Evolutionary conservation across 2,329 filamentous ascomycete genomes (phyloP).

Genomic region (Talaromyces amestolkiae): DNA sequence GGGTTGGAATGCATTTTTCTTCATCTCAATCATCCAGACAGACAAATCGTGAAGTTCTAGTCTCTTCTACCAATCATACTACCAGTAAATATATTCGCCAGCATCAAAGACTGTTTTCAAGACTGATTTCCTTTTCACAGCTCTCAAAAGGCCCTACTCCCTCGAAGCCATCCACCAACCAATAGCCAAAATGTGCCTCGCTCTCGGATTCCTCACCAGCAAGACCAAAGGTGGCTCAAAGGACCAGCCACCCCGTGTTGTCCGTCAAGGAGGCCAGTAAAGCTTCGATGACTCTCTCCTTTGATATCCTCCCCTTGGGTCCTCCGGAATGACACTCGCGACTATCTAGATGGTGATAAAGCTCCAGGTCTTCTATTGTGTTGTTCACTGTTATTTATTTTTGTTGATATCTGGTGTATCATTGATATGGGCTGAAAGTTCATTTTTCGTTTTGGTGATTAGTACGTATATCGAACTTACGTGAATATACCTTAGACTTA

Average conservation of each 20-base stretch:
- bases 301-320: not conserved
- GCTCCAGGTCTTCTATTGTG: not conserved
- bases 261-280: not conserved
- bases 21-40: not conserved
- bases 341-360: not conserved
- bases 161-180: not conserved
- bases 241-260: not conserved
- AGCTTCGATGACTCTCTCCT: not conserved
- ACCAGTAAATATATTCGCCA: not conserved
- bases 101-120: not conserved
- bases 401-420: no score
- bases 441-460: not conserved
- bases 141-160: not conserved
- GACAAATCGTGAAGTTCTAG: not conserved
- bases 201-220: not conserved
- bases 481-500: no score
- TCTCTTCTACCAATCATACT: not conserved
- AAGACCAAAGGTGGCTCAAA: not conserved
- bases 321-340: not conserved
- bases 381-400: not conserved
- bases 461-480: not conserved
- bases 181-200: slow-evolving; percentile 1
- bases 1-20: not conserved
- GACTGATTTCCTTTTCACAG: not conserved
- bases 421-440: not conserved